phyloP scores from a whole-genome alignment of 2,329 filamentous ascomycete genomes.

The Arthrobotrys pseudoclavata region DNA sequence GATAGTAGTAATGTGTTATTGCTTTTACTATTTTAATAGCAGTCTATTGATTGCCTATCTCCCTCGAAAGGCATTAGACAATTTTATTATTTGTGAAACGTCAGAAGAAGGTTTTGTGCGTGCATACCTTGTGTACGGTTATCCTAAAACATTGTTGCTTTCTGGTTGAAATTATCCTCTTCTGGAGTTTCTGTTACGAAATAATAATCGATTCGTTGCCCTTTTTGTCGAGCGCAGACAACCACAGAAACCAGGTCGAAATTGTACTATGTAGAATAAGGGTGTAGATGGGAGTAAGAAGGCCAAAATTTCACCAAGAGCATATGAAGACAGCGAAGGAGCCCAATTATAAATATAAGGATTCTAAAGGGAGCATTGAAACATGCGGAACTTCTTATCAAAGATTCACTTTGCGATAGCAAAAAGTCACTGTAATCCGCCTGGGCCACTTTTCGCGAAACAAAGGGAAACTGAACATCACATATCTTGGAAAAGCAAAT shows the following conservation, averaged over 20 bases:
- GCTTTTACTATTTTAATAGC: constrained; percentile 24
- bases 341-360: constrained; percentile 37
- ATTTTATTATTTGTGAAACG: constrained; percentile 60
- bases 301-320: background rate
- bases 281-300: background rate
- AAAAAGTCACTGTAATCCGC: background rate
- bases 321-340: constrained; percentile 15
- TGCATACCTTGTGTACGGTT: constrained; percentile 10
- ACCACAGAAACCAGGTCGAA: background rate
- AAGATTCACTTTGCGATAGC: constrained; percentile 32
- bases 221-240: constrained; percentile 40
- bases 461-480: background rate
- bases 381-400: constrained; percentile 43
- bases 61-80: constrained; percentile 36
- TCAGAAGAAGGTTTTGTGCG: constrained; percentile 30
- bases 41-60: constrained; percentile 43
- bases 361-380: constrained; percentile 16
- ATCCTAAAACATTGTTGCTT: constrained; percentile 32
- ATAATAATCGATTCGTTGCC: constrained; percentile 42
- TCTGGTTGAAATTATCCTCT: constrained; percentile 27
- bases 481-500: constrained; percentile 51
- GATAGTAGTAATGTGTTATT: constrained; percentile 34
- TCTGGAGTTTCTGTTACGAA: constrained; percentile 60
- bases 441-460: background rate
- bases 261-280: background rate